Evolutionary conservation across 768 basidiomycete genomes (phyloP).

Genomic region (Podaxis rugospora): DNA sequence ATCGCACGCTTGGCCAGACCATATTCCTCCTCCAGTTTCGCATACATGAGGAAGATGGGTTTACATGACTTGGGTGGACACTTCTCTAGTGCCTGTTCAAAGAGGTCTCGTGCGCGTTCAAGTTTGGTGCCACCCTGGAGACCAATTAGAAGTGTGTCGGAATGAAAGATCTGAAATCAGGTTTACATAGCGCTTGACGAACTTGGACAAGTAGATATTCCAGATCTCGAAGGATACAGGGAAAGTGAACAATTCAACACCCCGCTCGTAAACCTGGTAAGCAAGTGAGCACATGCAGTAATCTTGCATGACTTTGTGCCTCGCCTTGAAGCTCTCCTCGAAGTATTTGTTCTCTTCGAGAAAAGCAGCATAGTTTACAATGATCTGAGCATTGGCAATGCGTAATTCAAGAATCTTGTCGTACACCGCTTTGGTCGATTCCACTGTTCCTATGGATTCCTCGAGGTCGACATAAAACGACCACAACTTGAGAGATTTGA

Average conservation of each 20-base stretch:
- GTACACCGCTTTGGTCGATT: constrained; percentile 87
- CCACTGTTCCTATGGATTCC: constrained; percentile 93
- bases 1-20: constrained; percentile 95
- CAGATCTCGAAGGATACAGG: constrained; percentile 98
- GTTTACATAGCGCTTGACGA: constrained; percentile 87
- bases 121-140: constrained; percentile 85
- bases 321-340: constrained; percentile 96
- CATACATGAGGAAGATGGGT: constrained; percentile 92
- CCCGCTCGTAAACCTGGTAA: constrained; percentile 85
- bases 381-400: constrained; percentile 97
- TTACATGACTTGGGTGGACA: constrained; percentile 95
- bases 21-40: constrained; percentile 91
- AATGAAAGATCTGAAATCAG: neutral
- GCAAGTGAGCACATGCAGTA: constrained; percentile 9
- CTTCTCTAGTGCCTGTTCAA: constrained; percentile 96
- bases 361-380: constrained; percentile 96
- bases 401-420: constrained; percentile 95
- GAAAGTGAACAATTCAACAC: constrained; percentile 96
- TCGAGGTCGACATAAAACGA: constrained; percentile 98
- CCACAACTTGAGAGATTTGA: constrained; percentile 98
- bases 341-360: constrained; percentile 97
- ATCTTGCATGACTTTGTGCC: neutral
- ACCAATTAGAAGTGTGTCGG: constrained; percentile 1
- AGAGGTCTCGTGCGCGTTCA: constrained; percentile 94
- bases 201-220: constrained; percentile 98